Conservation (phyloP, 768 basidiomycete genomes). For the Collybia nuda region DNA sequence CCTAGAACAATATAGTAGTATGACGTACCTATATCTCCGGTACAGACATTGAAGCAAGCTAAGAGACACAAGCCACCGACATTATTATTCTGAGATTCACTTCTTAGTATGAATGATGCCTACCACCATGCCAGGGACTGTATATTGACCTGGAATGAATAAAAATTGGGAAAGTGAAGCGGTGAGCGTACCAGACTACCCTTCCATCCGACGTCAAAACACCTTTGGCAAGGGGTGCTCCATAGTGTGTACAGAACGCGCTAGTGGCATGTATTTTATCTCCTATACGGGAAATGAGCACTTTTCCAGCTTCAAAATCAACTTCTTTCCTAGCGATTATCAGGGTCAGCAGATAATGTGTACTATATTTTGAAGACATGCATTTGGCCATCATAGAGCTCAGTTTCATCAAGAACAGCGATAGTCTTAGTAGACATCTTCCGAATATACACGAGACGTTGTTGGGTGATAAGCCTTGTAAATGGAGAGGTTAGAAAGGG, state of each 20-base stretch:
- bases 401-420: slow-evolving; percentile 55
- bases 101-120: background rate
- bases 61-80: background rate
- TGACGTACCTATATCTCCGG: slow-evolving; percentile 71
- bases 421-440: slow-evolving; percentile 51
- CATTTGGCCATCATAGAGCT: slow-evolving; percentile 70
- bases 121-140: slow-evolving; percentile 89
- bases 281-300: slow-evolving; percentile 74
- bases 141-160: background rate
- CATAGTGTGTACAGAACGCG: slow-evolving; percentile 90
- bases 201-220: slow-evolving; percentile 76
- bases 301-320: slow-evolving; percentile 72
- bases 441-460: slow-evolving; percentile 10
- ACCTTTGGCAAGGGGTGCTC: slow-evolving; percentile 83
- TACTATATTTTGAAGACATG: slow-evolving; percentile 16
- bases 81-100: background rate
- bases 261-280: slow-evolving; percentile 77
- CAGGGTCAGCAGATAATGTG: background rate
- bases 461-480: background rate
- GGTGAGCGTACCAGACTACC: slow-evolving; percentile 64
- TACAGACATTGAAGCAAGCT: slow-evolving; percentile 89
- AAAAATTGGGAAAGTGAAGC: background rate
- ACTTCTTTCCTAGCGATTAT: slow-evolving; percentile 70
- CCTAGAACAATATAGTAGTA: slow-evolving; percentile 11
- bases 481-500: background rate